Percentiles rank a stretch among this genome's conserved stretches.
phyloP scores from a whole-genome alignment of 148 eudicot species.

The Diospyros lotus region DNA sequence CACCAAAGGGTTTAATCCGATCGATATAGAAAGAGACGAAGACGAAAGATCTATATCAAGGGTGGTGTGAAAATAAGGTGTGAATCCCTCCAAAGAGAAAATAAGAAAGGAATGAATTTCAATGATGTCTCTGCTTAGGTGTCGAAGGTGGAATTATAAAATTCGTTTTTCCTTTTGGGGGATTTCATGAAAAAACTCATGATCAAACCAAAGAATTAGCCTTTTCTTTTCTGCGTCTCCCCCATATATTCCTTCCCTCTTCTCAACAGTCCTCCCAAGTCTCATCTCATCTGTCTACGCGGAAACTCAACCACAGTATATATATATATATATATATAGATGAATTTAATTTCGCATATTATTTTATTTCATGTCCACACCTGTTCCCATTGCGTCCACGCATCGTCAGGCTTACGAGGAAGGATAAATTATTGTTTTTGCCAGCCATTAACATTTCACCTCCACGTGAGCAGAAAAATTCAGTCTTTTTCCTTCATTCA shows the following conservation, averaged over 20 bases:
- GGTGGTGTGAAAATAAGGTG: slow-evolving; percentile 37
- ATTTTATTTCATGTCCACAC: slow-evolving; percentile 5
- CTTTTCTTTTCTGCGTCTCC: too few relatives aligned
- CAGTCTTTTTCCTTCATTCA: too few relatives aligned
- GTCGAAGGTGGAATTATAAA: slow-evolving; percentile 6
- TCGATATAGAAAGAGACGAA: background rate
- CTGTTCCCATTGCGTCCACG: slow-evolving; percentile 8
- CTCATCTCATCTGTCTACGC: slow-evolving; percentile 62
- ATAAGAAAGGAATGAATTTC: too few relatives aligned
- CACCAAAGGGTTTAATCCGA: background rate
- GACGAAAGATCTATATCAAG: slow-evolving; percentile 9
- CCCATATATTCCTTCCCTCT: too few relatives aligned
- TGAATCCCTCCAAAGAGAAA: slow-evolving; percentile 2
- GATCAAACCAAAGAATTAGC: too few relatives aligned
- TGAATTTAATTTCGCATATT: background rate
- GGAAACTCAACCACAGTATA: slow-evolving; percentile 30
- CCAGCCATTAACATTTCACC: too few relatives aligned
- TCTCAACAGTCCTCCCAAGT: background rate
- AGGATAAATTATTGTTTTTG: background rate
- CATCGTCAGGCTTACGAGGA: slow-evolving; percentile 13
- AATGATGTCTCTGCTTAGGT: slow-evolving; percentile 10
- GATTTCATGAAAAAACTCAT: too few relatives aligned
- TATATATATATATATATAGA: background rate
- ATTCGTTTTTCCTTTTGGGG: background rate
- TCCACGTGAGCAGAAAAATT: too few relatives aligned